Base-by-base conservation (phyloP, 2,329 filamentous ascomycete genomes). In the Xylaria sp. region DNA sequence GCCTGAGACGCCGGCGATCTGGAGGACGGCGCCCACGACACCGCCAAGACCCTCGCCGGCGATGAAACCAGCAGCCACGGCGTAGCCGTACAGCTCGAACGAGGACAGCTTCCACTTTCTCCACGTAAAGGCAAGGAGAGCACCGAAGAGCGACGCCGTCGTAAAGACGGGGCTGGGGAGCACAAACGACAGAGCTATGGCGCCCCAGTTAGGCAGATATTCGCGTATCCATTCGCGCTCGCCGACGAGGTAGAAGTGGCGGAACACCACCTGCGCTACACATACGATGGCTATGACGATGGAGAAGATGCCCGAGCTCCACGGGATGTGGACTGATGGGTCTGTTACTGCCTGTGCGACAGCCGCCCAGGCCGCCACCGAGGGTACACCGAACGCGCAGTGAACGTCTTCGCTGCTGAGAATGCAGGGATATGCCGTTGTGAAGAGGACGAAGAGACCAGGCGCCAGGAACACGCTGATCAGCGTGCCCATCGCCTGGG, bases 361-460 rank as follows among this genome's bases (percentile, higher is more conserved):
- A 4, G 90, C 90, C 48, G 85, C 83, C 90, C 89, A 92, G 0
- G 90, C 89, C 0, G 86, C 80, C 15, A 91, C 89, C 2, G 88
- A 90, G 3, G 90, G 90, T 1, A 87, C 87, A 9, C 78, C 75
- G 80, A 92, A 92, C 38, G 86, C 80, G 76, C 90, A 92, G 13
- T 81, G 80, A 2, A 2, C 9, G 5, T 83, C 80, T 1, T 80
- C 76, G 20, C 80, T 71, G 67, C 85, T 81, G 75, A 88, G 84
- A 72, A 92, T 89, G 76, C 90, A 92, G 0, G 89, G 90, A 77
- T 92, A 92, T 0, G 90, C 90, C 5, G 85, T 84, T 70, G 88
- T 85, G 81, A 92, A 92, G 53, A 92, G 85, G 40, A 91, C 86
- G 75, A 91, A 92, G 72, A 92, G 85, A 10, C 87, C 89, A 0